Conservation (phyloP, 805 yeast species). For the Diddensiella santjacobensis region DNA sequence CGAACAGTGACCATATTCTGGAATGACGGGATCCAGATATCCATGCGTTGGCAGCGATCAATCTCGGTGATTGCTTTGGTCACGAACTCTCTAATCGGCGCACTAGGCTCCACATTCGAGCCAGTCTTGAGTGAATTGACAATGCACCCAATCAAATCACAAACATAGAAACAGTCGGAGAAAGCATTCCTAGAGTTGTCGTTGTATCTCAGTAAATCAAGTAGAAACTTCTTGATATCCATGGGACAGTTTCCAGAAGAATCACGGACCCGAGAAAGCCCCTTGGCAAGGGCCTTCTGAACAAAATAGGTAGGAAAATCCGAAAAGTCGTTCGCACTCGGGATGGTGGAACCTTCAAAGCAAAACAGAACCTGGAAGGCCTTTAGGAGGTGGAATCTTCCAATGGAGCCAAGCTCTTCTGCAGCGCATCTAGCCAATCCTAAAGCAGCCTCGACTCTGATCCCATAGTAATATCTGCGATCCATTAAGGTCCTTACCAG, state of each 20-base stretch:
- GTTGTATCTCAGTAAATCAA: conserved; percentile 73
- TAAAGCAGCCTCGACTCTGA: conserved; percentile 79
- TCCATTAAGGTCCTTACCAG: conserved; percentile 81
- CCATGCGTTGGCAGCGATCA: conserved; percentile 71
- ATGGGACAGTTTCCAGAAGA: conserved; percentile 59
- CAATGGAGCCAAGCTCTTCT: conserved; percentile 60
- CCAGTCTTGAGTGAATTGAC: conserved; percentile 37
- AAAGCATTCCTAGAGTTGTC: conserved; percentile 79
- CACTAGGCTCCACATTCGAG: conserved; percentile 13
- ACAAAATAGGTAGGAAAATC: conserved; percentile 66
- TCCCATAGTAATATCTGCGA: conserved; percentile 79
- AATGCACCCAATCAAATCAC: conserved; percentile 53
- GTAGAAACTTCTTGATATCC: conserved; percentile 56
- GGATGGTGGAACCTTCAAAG: conserved; percentile 61
- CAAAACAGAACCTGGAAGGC: conserved; percentile 71
- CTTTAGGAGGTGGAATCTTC: conserved; percentile 65
- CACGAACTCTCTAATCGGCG: conserved; percentile 34
- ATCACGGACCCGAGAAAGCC: conserved; percentile 59
- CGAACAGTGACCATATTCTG: conserved; percentile 51
- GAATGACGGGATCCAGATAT: conserved; percentile 79
- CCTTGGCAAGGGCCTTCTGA: conserved; percentile 62
- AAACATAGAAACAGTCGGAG: conserved; percentile 66
- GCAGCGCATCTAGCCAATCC: conserved; percentile 70
- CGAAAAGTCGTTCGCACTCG: conserved; percentile 76
- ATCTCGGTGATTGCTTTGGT: conserved; percentile 59